Conservation (phyloP, 2,329 filamentous ascomycete species). For the Pseudogymnoascus sp. region DNA sequence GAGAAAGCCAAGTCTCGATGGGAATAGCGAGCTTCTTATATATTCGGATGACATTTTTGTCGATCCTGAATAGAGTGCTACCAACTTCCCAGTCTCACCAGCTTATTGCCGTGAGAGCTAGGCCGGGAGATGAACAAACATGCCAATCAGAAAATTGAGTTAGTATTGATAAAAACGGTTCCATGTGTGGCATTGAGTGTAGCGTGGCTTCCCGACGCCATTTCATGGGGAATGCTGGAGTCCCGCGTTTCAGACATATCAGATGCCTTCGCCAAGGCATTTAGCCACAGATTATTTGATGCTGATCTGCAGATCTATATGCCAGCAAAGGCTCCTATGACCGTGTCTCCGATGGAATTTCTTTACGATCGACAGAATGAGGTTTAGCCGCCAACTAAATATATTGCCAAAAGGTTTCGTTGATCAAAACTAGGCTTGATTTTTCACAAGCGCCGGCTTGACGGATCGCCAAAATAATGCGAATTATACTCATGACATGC, state of each 20-base stretch:
- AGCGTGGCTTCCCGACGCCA: neutral
- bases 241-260: slow-evolving; percentile 4
- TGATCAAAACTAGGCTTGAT: neutral
- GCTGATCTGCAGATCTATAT: neutral
- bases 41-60: neutral
- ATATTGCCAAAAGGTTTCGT: neutral
- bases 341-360: neutral
- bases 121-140: neutral
- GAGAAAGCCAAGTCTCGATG: neutral
- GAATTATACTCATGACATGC: neutral
- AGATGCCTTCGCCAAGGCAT: slow-evolving; percentile 1
- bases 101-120: neutral
- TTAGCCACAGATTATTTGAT: neutral
- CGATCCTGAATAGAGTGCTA: neutral
- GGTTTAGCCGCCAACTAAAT: neutral
- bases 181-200: neutral
- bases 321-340: neutral
- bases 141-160: neutral
- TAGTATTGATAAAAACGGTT: neutral
- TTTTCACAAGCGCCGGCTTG: neutral
- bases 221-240: neutral
- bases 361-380: neutral
- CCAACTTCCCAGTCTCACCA: neutral
- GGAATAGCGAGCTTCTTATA: neutral
- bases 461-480: neutral